Evolutionary conservation across 768 basidiomycete genomes (phyloP).

Genomic region (Suillus cothurnatus): DNA sequence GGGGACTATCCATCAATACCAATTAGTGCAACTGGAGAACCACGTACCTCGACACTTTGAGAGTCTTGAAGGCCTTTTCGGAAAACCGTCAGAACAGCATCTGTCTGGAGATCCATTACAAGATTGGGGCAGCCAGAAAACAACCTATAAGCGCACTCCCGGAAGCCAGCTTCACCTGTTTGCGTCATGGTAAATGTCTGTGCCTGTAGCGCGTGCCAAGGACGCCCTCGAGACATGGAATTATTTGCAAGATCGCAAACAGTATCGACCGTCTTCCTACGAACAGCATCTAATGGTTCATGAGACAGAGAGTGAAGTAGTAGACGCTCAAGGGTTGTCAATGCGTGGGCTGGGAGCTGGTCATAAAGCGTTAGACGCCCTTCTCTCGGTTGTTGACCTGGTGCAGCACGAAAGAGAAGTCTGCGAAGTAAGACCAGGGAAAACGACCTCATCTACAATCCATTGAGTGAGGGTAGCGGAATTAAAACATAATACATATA

Average conservation of each 20-base stretch:
- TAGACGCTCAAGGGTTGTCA: constrained; percentile 70
- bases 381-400: constrained; percentile 32
- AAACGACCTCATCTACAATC: constrained; percentile 77
- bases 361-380: constrained; percentile 71
- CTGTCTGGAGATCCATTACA: constrained; percentile 74
- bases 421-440: constrained; percentile 80
- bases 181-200: constrained; percentile 68
- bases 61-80: constrained; percentile 68
- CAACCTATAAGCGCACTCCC: constrained; percentile 69
- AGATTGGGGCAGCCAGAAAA: constrained; percentile 77
- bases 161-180: constrained; percentile 33
- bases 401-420: constrained; percentile 68
- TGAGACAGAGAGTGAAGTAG: constrained; percentile 69
- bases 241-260: constrained; percentile 76
- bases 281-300: constrained; percentile 59
- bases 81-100: constrained; percentile 66
- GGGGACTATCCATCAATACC: constrained; percentile 7
- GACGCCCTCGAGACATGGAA: constrained; percentile 71
- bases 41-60: constrained; percentile 58
- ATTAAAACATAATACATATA: constrained; percentile 2
- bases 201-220: constrained; percentile 81
- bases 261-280: constrained; percentile 74
- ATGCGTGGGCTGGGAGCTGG: constrained; percentile 65
- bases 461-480: constrained; percentile 14
- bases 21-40: constrained; percentile 1